Percentiles rank a stretch among this genome's conserved stretches.
Conservation (phyloP, 2,329 filamentous ascomycete genomes). For the Ceratocystis variospora region DNA sequence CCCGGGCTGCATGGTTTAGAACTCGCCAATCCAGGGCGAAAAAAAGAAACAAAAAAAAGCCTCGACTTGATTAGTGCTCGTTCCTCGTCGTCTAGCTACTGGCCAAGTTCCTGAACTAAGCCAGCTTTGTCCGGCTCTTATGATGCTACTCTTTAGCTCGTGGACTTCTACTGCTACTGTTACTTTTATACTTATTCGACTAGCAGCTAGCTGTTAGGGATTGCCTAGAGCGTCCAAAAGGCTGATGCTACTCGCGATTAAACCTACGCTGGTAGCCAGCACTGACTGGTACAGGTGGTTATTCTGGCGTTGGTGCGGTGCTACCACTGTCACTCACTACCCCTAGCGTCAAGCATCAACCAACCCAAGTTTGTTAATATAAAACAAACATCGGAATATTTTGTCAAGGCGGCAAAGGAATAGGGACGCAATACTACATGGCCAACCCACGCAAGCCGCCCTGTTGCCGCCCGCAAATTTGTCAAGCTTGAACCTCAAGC, state of each 20-base stretch:
- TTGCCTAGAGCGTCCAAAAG: neutral
- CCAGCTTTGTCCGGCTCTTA: neutral
- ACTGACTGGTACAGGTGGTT: neutral
- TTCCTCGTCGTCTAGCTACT: neutral
- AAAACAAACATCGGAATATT: conserved; percentile 13
- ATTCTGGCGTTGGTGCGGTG: neutral
- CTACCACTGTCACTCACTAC: neutral
- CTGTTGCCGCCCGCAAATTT: neutral
- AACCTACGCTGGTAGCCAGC: neutral
- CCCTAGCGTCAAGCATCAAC: conserved; percentile 1
- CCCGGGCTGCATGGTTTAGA: too few relatives aligned
- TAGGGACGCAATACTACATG: conserved; percentile 7
- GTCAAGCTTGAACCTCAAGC: neutral
- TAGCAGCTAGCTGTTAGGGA: neutral
- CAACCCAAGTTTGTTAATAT: neutral
- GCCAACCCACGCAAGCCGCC: conserved; percentile 1
- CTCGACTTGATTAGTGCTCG: too few relatives aligned
- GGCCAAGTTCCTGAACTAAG: conserved; percentile 2
- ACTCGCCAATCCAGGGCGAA: too few relatives aligned
- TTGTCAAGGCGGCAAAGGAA: conserved; percentile 12
- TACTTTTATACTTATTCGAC: neutral
- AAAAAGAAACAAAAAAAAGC: too few relatives aligned
- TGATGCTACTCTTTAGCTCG: neutral
- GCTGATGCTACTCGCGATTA: neutral
- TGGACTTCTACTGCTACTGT: neutral